Evolutionary conservation across 2,329 filamentous ascomycete genomes (phyloP).

Genomic region (Amesomyces nigricolor): DNA sequence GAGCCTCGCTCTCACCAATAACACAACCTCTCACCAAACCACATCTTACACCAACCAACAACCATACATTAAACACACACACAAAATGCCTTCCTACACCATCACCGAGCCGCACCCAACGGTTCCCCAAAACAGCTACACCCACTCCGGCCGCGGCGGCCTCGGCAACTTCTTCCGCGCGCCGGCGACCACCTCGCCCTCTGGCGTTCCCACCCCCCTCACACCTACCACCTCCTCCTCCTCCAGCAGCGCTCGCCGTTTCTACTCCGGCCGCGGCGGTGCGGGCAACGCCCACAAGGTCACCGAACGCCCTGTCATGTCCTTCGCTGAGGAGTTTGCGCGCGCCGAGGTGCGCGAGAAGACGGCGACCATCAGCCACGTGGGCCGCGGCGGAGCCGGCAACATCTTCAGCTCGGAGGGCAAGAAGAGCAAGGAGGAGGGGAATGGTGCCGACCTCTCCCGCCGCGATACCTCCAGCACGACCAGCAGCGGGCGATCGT

Average conservation of each 20-base stretch:
- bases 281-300: conserved; percentile 57
- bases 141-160: conserved; percentile 51
- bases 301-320: conserved; percentile 51
- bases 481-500: conserved; percentile 18
- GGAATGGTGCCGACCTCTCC: not conserved
- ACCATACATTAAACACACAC: conserved; percentile 8
- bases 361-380: conserved; percentile 49
- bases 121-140: conserved; percentile 41
- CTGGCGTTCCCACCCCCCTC: conserved; percentile 45
- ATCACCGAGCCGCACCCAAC: conserved; percentile 47
- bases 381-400: conserved; percentile 60
- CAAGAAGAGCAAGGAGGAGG: not conserved
- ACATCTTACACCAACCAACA: conserved; percentile 11
- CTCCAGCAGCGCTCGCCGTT: conserved; percentile 36
- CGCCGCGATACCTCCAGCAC: conserved; percentile 24
- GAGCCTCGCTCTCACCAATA: not conserved
- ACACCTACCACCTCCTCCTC: conserved; percentile 38
- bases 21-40: not conserved
- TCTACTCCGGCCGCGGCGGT: conserved; percentile 62
- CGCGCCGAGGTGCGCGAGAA: conserved; percentile 49
- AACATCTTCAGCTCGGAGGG: conserved; percentile 41
- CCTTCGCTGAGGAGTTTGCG: conserved; percentile 62
- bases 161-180: conserved; percentile 52
- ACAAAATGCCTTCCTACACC: conserved; percentile 39
- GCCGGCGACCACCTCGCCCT: conserved; percentile 39